phyloP scores from a whole-genome alignment of 768 basidiomycete species.

The Termitomyces sp. region DNA sequence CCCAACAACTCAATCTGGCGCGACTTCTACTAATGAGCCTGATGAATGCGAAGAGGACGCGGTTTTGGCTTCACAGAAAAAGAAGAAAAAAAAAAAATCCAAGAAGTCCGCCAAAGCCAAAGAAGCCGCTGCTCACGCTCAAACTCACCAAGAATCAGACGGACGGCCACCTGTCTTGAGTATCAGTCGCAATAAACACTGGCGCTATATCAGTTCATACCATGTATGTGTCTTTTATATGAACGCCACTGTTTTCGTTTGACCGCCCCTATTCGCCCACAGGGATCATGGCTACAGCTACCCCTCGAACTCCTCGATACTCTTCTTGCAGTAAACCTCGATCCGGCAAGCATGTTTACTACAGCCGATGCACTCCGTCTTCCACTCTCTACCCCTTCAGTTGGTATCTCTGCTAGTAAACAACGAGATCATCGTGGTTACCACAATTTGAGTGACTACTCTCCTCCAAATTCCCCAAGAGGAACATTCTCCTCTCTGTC shows the following conservation, averaged over 20 bases:
- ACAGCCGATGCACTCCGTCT: conserved; percentile 37
- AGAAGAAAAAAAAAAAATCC: conserved; percentile 68
- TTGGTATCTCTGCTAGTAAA: conserved; percentile 24
- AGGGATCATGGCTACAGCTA: conserved; percentile 93
- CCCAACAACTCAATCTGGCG: conserved; percentile 20
- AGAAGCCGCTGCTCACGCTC: conserved; percentile 29
- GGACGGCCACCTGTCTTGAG: conserved; percentile 66
- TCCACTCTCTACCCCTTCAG: conserved; percentile 25
- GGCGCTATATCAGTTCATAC: conserved; percentile 90
- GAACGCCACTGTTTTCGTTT: background rate
- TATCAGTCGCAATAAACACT: conserved; percentile 92
- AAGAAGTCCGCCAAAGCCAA: conserved; percentile 53
- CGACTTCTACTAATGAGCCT: conserved; percentile 20
- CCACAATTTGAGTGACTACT: conserved; percentile 35
- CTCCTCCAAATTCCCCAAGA: conserved; percentile 45
- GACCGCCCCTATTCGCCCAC: conserved; percentile 16
- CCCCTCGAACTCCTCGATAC: conserved; percentile 85
- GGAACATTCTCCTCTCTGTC: conserved; percentile 31
- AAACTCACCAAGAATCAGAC: conserved; percentile 33
- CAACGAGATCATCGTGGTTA: conserved; percentile 49
- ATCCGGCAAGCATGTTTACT: conserved; percentile 59
- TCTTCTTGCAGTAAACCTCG: conserved; percentile 71
- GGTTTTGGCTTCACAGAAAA: conserved; percentile 39
- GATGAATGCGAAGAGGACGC: conserved; percentile 22
- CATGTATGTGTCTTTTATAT: conserved; percentile 52